Evolutionary conservation across 495 filamentous ascomycete genomes (phyloP).

Genomic region (Penicillium canescens): DNA sequence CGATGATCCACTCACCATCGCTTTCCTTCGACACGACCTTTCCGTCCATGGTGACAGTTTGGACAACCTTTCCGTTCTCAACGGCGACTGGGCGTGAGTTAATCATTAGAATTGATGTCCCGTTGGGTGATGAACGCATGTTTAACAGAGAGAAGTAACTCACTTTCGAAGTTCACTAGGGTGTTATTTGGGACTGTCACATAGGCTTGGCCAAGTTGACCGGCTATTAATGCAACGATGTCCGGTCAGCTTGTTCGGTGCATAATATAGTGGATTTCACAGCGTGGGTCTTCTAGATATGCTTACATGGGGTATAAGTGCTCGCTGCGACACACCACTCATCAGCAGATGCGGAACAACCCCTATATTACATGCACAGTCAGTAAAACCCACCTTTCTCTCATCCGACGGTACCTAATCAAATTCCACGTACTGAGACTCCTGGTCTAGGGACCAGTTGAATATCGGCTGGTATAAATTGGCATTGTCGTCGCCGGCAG

Average conservation of each 20-base stretch:
- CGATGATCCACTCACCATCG: slow-evolving; percentile 6
- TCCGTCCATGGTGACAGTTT: slow-evolving; percentile 17
- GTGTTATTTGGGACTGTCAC: slow-evolving; percentile 17
- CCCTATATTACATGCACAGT: not conserved
- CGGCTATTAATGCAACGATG: slow-evolving; percentile 4
- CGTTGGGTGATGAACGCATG: not conserved
- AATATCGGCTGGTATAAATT: slow-evolving; percentile 22
- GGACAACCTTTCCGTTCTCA: slow-evolving; percentile 14
- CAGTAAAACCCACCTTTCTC: no score
- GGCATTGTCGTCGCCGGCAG: slow-evolving; percentile 4
- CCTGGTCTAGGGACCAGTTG: slow-evolving; percentile 22
- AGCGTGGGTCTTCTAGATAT: no score
- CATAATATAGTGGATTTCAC: no score
- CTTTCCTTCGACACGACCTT: slow-evolving; percentile 20
- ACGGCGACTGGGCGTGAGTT: slow-evolving; percentile 13
- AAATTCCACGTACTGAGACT: slow-evolving; percentile 14
- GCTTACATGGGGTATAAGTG: slow-evolving; percentile 18
- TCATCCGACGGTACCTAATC: no score
- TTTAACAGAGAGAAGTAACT: not conserved
- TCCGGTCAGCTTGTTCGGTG: not conserved
- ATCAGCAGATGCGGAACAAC: slow-evolving; percentile 11
- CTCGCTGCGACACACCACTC: slow-evolving; percentile 23
- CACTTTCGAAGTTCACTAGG: slow-evolving; percentile 20
- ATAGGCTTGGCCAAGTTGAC: slow-evolving; percentile 19
- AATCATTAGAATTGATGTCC: not conserved